Percentiles rank a stretch among this genome's conserved stretches.
Evolutionary conservation across 2,329 filamentous ascomycete species (phyloP).

Genomic region (Taxawa tesnikishii): DNA sequence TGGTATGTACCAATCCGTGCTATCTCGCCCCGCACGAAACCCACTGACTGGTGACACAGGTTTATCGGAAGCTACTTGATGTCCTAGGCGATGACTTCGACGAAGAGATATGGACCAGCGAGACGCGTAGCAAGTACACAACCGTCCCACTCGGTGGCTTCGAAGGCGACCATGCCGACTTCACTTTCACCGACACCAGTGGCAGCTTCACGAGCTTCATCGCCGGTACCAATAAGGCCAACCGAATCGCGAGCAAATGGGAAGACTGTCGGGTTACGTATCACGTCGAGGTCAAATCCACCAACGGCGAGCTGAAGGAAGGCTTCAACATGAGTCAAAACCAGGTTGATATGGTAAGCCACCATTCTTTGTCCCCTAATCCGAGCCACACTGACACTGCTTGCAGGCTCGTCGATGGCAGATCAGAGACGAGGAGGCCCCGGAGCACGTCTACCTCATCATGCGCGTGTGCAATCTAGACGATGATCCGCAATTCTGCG

Average conservation of each 20-base stretch:
- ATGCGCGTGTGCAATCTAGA: not conserved
- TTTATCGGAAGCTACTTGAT: not conserved
- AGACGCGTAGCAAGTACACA: not conserved
- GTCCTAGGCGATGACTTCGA: not conserved
- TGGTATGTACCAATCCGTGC: not conserved
- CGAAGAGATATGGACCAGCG: not conserved
- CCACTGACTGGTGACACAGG: too few relatives aligned
- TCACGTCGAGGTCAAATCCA: slow-evolving; percentile 10
- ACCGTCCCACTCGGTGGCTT: not conserved
- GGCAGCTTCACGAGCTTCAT: not conserved
- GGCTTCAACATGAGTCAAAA: slow-evolving; percentile 9
- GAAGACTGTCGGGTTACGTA: slow-evolving; percentile 7
- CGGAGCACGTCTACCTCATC: not conserved
- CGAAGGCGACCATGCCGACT: not conserved
- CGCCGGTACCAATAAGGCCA: not conserved
- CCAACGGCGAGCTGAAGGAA: slow-evolving; percentile 4
- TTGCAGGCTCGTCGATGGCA: not conserved
- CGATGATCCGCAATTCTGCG: not conserved
- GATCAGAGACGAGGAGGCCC: not conserved
- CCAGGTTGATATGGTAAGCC: slow-evolving; percentile 7
- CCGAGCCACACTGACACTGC: not conserved
- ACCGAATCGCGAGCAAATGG: not conserved
- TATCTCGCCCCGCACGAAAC: too few relatives aligned
- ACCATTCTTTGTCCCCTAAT: not conserved
- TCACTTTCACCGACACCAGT: not conserved